Evolutionary conservation across 192 early-diverging fungal genomes (phyloP).

Genomic region (Backusella mclennaniae): DNA sequence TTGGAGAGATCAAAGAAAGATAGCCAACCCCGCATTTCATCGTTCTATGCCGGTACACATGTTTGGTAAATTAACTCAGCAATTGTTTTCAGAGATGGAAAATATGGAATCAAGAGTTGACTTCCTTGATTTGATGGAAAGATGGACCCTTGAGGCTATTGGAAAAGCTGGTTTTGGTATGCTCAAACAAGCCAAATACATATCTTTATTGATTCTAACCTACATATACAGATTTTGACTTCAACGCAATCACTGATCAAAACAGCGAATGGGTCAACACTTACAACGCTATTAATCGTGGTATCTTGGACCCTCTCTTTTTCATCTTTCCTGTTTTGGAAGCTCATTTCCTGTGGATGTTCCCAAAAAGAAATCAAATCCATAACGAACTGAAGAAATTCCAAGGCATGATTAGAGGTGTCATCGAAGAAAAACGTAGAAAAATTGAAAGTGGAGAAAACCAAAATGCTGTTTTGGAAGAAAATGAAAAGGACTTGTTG

Average conservation of each 20-base stretch:
- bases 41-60: slow-evolving; percentile 26
- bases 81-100: slow-evolving; percentile 18
- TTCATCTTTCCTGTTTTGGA: background rate
- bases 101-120: background rate
- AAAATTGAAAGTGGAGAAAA: slow-evolving; percentile 1
- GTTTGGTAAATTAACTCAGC: slow-evolving; percentile 22
- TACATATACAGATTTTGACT: background rate
- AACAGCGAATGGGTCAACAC: background rate
- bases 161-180: background rate
- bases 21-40: slow-evolving; percentile 31
- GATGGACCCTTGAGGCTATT: background rate
- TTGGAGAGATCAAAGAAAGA: background rate
- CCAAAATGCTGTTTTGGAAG: background rate
- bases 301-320: background rate
- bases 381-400: background rate
- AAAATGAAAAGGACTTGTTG: slow-evolving; percentile 16
- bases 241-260: background rate
- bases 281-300: background rate
- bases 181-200: background rate
- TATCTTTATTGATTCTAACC: background rate
- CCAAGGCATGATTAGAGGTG: background rate
- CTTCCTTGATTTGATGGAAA: background rate
- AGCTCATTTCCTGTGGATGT: background rate
- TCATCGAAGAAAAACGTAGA: slow-evolving; percentile 12
- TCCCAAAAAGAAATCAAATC: background rate